phyloP scores from a whole-genome alignment of 257 asterid species.

The Thymus quinquecostatus region DNA sequence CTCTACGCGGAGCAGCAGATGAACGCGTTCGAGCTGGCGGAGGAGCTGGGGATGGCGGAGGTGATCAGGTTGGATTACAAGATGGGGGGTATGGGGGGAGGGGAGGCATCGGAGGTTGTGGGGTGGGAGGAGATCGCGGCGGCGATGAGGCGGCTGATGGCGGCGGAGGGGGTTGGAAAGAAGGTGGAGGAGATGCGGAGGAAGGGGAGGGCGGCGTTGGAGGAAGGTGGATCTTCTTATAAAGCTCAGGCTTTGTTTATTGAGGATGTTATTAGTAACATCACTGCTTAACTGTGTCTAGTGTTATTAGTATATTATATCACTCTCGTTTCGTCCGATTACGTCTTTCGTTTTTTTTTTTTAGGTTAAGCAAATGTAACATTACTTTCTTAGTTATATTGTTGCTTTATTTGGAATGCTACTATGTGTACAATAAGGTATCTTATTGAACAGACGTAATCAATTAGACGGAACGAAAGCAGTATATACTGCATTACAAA shows the following conservation, averaged over 20 bases:
- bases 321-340: too few species aligned
- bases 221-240: slow-evolving; percentile 38
- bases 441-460: too few species aligned
- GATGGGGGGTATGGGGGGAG: slow-evolving; percentile 30
- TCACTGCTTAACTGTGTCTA: not conserved
- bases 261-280: slow-evolving; percentile 26
- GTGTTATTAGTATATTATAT: too few species aligned
- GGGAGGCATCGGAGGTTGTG: slow-evolving; percentile 11
- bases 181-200: slow-evolving; percentile 23
- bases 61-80: slow-evolving; percentile 12
- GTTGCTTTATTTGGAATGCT: too few species aligned
- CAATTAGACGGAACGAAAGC: too few species aligned
- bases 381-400: too few species aligned
- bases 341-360: too few species aligned
- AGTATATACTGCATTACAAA: too few species aligned
- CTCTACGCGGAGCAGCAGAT: too few species aligned
- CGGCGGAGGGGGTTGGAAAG: slow-evolving; percentile 3
- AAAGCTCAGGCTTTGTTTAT: slow-evolving; percentile 16
- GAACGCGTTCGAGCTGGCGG: not conserved
- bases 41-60: slow-evolving; percentile 35
- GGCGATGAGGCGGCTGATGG: slow-evolving; percentile 35
- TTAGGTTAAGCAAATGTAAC: too few species aligned
- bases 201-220: slow-evolving; percentile 22
- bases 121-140: slow-evolving; percentile 28
- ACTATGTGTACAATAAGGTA: too few species aligned